Evolutionary conservation across 2,329 filamentous ascomycete species (phyloP), one percentile per base, ranked within the genome.

Genomic region (Ceratocystis cacaofunesta): DNA sequence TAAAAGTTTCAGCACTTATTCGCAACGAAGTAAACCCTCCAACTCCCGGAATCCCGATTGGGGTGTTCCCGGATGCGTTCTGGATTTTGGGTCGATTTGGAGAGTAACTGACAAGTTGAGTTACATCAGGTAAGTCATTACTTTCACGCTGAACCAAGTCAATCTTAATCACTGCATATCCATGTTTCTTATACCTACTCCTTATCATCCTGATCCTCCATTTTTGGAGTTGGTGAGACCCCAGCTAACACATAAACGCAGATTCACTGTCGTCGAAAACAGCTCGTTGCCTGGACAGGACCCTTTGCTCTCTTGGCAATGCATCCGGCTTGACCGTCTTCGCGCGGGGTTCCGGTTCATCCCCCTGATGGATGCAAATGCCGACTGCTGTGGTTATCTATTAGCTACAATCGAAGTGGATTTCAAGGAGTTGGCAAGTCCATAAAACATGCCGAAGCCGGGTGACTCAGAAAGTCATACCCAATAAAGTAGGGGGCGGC

Each of bases 91-190:
- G 44, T 78, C 79, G 43, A 75, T 85, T 58, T 76, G 78, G 64
- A 80, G 81, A 62, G 80, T 90, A 10, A 80, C 88, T 15, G 84
- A 88, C 71, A 82, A 87, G 69, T 77, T 91, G 69, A 88, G 85
- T 70, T 91, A 91, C 72, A 75, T 91, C 41, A 82, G 85, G 87
- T 90, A 75, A 78, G 70, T 28, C 6, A 66, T 50, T 68, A 57
- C 36, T 63, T 30, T 64, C 10, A 12, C 30, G 10, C 10, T 4
- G 36, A 4, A 15, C 3, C 36, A 41, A 41, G 3, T 15, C 10
- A 12, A 28, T 55, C 15, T 52, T 25, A 15, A 22, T 28, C 25
- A 28, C 3, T 28, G 10, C 19, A 28, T 19, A 3, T 52, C 22
- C 22, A 10, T 52, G 19, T 52, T 10, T 52, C 36, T 41, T 41